Percentiles rank a stretch among this genome's conserved stretches.
Conservation (phyloP, 2,329 filamentous ascomycete species). For the Aspergillus sp. region DNA sequence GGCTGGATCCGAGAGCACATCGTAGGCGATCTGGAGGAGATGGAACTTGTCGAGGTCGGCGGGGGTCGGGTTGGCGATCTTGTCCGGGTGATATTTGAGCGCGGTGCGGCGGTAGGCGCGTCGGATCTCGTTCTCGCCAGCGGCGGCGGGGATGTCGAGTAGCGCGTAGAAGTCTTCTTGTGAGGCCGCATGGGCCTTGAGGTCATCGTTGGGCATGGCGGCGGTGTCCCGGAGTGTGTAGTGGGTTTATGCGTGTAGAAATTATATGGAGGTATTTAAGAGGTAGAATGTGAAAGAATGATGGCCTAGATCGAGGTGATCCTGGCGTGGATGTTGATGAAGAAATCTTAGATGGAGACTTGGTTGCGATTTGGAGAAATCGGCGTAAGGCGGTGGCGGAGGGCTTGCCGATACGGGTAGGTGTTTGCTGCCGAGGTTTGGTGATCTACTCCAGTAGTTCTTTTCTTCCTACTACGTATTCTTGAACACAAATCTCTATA, state of each 20-base stretch:
- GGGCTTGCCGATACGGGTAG: too few species aligned
- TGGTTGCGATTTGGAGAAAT: too few species aligned
- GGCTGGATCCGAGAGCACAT: constrained; percentile 70
- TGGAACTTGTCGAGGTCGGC: constrained; percentile 78
- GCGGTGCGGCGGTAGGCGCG: constrained; percentile 81
- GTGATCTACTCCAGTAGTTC: too few species aligned
- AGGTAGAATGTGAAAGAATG: too few species aligned
- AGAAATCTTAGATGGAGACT: too few species aligned
- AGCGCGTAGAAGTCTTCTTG: constrained; percentile 74
- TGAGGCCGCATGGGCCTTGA: constrained; percentile 59
- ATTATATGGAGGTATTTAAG: not conserved
- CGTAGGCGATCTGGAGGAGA: constrained; percentile 78
- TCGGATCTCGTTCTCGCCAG: constrained; percentile 70
- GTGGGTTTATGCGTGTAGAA: not conserved
- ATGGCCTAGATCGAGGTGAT: too few species aligned
- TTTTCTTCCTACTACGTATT: too few species aligned
- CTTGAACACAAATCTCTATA: too few species aligned
- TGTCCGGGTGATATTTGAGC: constrained; percentile 92
- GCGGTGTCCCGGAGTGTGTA: not conserved
- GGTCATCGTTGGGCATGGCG: constrained; percentile 40
- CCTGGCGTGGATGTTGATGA: too few species aligned
- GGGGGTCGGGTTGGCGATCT: constrained; percentile 66
- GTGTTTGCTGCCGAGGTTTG: too few species aligned
- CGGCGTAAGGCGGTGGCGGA: too few species aligned
- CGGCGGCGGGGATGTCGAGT: constrained; percentile 63